Evolutionary conservation across 768 basidiomycete species (phyloP).

Genomic region (Lepiota venenata): DNA sequence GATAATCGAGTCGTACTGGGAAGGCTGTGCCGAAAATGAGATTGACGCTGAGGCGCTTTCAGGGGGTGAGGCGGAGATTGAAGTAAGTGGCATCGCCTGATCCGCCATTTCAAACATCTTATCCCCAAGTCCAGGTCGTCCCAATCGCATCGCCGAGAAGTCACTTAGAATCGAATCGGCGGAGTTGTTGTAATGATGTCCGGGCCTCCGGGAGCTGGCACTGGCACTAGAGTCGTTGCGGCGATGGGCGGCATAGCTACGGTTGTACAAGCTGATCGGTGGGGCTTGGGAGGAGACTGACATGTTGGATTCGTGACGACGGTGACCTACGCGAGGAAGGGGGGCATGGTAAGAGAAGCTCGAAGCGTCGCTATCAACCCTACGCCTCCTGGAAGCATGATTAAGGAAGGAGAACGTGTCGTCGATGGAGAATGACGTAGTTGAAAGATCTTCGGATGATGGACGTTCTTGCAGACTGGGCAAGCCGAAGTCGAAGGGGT

Average conservation of each 20-base stretch:
- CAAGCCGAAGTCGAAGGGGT: slow-evolving; percentile 74
- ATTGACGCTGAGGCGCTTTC: slow-evolving; percentile 33
- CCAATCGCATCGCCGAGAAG: slow-evolving; percentile 52
- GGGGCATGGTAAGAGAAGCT: slow-evolving; percentile 71
- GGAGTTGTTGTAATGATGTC: slow-evolving; percentile 53
- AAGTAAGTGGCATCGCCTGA: slow-evolving; percentile 49
- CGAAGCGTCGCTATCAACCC: slow-evolving; percentile 74
- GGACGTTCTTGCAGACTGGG: slow-evolving; percentile 53
- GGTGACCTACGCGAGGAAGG: slow-evolving; percentile 46
- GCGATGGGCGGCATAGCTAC: slow-evolving; percentile 49
- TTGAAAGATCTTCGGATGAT: slow-evolving; percentile 54
- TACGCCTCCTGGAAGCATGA: slow-evolving; percentile 28
- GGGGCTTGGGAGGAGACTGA: slow-evolving; percentile 55
- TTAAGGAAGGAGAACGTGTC: slow-evolving; percentile 70
- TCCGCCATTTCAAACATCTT: slow-evolving; percentile 79
- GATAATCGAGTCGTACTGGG: slow-evolving; percentile 61
- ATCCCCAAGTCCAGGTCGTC: slow-evolving; percentile 75
- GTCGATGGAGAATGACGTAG: slow-evolving; percentile 58
- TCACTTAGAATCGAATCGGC: slow-evolving; percentile 67
- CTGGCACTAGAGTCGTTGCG: slow-evolving; percentile 60
- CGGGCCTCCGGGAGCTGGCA: slow-evolving; percentile 51
- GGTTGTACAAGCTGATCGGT: slow-evolving; percentile 71
- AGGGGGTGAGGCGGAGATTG: slow-evolving; percentile 66
- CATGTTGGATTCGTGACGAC: slow-evolving; percentile 59
- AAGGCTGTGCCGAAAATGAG: slow-evolving; percentile 3